These are phyloP conservation scores for Pseudogymnoascus sp. DNA, from an alignment of 2,329 filamentous ascomycete genomes.

Conservation along the genomic window DNA sequence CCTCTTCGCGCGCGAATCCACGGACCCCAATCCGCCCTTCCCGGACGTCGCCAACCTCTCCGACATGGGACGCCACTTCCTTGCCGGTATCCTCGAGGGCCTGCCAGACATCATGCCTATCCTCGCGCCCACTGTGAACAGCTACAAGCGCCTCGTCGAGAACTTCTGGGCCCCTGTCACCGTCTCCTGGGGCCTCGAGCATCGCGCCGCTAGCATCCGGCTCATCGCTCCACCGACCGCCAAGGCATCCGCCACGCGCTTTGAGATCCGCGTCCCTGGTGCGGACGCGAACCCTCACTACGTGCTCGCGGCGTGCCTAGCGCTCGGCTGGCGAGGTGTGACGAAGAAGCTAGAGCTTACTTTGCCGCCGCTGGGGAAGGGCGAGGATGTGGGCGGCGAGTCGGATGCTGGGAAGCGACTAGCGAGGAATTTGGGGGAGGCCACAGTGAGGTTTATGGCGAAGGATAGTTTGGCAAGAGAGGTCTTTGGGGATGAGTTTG, in stretches of 20 bases:
- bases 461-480: constrained; percentile 83
- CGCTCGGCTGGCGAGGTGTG: constrained; percentile 81
- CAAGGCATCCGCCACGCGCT: constrained; percentile 77
- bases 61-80: constrained; percentile 84
- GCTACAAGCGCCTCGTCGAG: constrained; percentile 95
- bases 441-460: constrained; percentile 68
- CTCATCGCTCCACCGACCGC: constrained; percentile 83
- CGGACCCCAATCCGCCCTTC: constrained; percentile 65
- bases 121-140: constrained; percentile 90
- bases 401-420: constrained; percentile 68
- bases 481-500: constrained; percentile 89
- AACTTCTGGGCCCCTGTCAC: constrained; percentile 99
- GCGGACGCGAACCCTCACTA: constrained; percentile 87
- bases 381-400: constrained; percentile 68
- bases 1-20: constrained; percentile 65
- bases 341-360: constrained; percentile 84
- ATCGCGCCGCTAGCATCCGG: constrained; percentile 84
- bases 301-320: constrained; percentile 80
- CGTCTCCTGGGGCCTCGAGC: constrained; percentile 93
- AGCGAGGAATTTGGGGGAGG: constrained; percentile 79
- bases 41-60: constrained; percentile 73
- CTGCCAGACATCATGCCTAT: constrained; percentile 94
- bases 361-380: constrained; percentile 75
- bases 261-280: constrained; percentile 90
- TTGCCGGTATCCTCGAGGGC: constrained; percentile 82